phyloP scores from a whole-genome alignment of 2,329 filamentous ascomycete genomes.

The Beauveria bassiana region DNA sequence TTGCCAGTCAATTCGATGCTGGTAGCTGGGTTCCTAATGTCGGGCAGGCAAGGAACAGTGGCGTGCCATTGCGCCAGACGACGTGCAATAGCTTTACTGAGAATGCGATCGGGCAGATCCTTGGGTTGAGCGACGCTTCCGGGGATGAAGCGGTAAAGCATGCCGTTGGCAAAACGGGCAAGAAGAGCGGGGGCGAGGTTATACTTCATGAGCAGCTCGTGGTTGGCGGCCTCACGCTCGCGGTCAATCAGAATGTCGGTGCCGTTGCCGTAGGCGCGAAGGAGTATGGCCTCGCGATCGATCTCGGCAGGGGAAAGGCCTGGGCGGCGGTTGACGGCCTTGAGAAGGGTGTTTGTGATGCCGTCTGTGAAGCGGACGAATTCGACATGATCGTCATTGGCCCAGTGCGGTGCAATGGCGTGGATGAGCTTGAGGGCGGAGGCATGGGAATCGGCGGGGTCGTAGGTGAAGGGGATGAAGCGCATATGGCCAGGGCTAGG shows the following conservation, averaged over 20 bases:
- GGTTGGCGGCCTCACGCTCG: constrained; percentile 70
- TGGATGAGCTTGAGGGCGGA: constrained; percentile 76
- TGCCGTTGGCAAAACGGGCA: constrained; percentile 89
- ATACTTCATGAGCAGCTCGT: constrained; percentile 78
- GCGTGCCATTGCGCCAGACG: constrained; percentile 93
- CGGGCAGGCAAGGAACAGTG: constrained; percentile 49
- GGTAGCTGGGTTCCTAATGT: constrained; percentile 20
- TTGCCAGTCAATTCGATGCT: constrained; percentile 20
- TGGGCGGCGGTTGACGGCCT: constrained; percentile 60
- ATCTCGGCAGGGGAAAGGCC: constrained; percentile 65
- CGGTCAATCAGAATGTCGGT: constrained; percentile 95
- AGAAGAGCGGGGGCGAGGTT: constrained; percentile 80
- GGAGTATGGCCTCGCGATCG: constrained; percentile 76
- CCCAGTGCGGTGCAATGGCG: constrained; percentile 78
- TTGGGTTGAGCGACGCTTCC: constrained; percentile 72
- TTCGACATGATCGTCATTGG: constrained; percentile 65
- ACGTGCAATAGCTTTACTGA: constrained; percentile 78
- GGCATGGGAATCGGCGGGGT: constrained; percentile 64
- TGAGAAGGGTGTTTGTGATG: constrained; percentile 90
- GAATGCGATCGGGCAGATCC: constrained; percentile 66
- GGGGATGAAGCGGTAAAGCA: constrained; percentile 86
- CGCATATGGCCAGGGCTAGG: constrained; percentile 38
- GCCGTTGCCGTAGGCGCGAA: constrained; percentile 89
- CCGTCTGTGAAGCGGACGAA: constrained; percentile 93
- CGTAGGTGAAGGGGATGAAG: constrained; percentile 71